Evolutionary conservation across 1,139 yeast genomes (phyloP), one percentile per base, ranked within the genome.

Genomic region (Debaryomyces udenii): DNA sequence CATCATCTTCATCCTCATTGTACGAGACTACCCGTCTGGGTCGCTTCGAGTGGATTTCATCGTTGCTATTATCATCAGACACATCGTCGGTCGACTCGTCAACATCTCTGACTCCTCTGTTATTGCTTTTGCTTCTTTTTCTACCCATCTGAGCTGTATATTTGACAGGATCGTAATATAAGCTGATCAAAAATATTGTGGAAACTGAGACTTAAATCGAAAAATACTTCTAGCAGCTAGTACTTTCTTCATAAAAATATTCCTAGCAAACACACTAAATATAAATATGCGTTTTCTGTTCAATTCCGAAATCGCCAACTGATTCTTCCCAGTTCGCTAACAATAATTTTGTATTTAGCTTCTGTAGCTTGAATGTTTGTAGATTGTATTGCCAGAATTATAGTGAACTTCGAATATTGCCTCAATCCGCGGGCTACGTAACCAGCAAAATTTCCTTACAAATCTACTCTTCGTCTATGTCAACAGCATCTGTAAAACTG

Each of bases 1-100:
- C 51, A 18, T 53, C 54, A 27, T 48, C 59, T 20, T 53, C 61
- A 4, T 47, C 56, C 14, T 50, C 56, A 33, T 49, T 49, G 38
- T 51, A 48, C 5, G 57, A 46, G 40, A 56, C 41, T 31, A 36
- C 42, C 43, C 44, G 42, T 38, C 45, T 36, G 13, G 48, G 52
- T 23, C 46, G 41, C 17, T 35, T 38, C 9, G 38, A 42, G 15
- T 39, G 45, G 5, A 29, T 22, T 13, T 44, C 49, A 18, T 44
- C 43, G 33, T 43, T 35, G 9, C 39, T 45, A 16, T 31, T n/a
- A 6, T 18, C 32, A 13, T 31, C 37, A 9, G 31, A 3, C 17
- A 4, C 28, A 9, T 37, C 39, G 15, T 20, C 31, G 26, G 17
- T 16, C 22, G 23, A 26, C 9, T 40, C 41, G 11, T 37, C 37